Percentiles rank a stretch among this genome's conserved stretches.
These are phyloP conservation scores for Aschersonia sp. DNA, from an alignment of 2,329 filamentous ascomycete genomes.

Conservation along the genomic window DNA sequence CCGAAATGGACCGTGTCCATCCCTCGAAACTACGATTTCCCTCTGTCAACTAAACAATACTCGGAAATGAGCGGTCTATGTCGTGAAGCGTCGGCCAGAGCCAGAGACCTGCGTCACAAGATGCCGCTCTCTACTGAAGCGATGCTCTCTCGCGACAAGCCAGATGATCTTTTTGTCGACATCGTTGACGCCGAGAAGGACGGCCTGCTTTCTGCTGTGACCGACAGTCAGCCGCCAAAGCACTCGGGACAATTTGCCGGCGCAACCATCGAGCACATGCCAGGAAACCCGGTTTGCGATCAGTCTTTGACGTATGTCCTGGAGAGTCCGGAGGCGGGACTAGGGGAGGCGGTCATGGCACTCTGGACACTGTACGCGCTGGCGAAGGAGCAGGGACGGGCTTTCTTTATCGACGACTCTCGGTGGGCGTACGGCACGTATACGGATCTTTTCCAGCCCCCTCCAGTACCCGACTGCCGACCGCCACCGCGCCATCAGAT, in stretches of 20 bases:
- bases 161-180: slow-evolving; percentile 59
- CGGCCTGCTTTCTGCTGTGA: slow-evolving; percentile 39
- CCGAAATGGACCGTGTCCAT: slow-evolving; percentile 74
- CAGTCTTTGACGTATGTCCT: slow-evolving; percentile 65
- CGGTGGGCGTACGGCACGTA: slow-evolving; percentile 73
- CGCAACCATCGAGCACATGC: slow-evolving; percentile 25
- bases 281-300: slow-evolving; percentile 45
- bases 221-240: slow-evolving; percentile 22
- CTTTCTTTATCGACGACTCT: slow-evolving; percentile 76
- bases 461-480: slow-evolving; percentile 49
- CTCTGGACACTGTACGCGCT: slow-evolving; percentile 76
- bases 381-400: slow-evolving; percentile 55
- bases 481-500: slow-evolving; percentile 63
- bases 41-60: slow-evolving; percentile 52
- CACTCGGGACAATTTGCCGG: slow-evolving; percentile 32
- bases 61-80: slow-evolving; percentile 54
- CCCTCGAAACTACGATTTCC: slow-evolving; percentile 50
- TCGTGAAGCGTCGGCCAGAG: slow-evolving; percentile 45
- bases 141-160: slow-evolving; percentile 39
- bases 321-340: slow-evolving; percentile 56
- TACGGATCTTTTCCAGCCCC: slow-evolving; percentile 53
- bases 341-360: slow-evolving; percentile 63
- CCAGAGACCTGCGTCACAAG: slow-evolving; percentile 29
- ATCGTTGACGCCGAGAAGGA: slow-evolving; percentile 54
- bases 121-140: slow-evolving; percentile 26